phyloP scores from a whole-genome alignment of 257 asterid species.

The Eustoma russellianum region DNA sequence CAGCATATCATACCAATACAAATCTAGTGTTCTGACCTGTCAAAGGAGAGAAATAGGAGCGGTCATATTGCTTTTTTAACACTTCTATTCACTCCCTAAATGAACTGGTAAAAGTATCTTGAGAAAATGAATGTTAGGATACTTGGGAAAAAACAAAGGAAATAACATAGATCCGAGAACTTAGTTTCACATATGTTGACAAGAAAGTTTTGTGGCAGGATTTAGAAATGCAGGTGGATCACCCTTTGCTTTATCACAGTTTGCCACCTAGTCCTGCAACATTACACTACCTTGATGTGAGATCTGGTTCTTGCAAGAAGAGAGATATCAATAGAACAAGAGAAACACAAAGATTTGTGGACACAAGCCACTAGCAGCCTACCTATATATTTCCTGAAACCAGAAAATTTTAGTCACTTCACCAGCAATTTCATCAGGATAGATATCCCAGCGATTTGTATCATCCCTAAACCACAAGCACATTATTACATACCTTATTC shows the following conservation, averaged over 20 bases:
- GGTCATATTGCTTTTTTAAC: no score
- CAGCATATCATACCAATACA: no score
- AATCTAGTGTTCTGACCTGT: no score
- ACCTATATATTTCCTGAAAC: background rate
- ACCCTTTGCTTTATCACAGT: constrained; percentile 95
- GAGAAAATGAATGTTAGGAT: no score
- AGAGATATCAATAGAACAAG: background rate
- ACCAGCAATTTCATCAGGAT: background rate
- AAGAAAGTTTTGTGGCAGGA: constrained; percentile 89
- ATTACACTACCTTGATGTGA: constrained; percentile 2
- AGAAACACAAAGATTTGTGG: background rate
- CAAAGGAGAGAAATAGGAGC: no score
- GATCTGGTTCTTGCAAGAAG: background rate
- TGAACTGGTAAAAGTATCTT: no score
- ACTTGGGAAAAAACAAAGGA: constrained; percentile 6
- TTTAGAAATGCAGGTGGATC: constrained; percentile 78
- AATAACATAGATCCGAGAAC: constrained; percentile 1
- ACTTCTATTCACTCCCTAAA: no score
- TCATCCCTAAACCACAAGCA: background rate
- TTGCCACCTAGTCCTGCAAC: constrained; percentile 81
- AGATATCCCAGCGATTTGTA: background rate
- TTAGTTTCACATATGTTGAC: constrained; percentile 86
- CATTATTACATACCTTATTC: constrained; percentile 40
- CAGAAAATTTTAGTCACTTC: background rate
- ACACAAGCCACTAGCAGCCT: background rate